Conservation (phyloP, 2,329 filamentous ascomycete genomes). For the Neonectria faginata region DNA sequence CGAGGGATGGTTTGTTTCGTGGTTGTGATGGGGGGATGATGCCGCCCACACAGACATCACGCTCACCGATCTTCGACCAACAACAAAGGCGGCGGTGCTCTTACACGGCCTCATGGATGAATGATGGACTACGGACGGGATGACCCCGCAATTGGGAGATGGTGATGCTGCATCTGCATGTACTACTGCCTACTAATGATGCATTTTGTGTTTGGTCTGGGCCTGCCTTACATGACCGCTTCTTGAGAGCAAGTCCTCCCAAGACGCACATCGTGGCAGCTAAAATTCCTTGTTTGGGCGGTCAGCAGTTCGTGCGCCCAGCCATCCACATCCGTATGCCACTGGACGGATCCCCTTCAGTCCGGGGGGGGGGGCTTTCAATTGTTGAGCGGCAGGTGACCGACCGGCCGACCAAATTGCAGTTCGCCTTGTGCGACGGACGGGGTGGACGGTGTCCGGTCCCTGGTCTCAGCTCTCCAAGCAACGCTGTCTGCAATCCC, state of each 20-base stretch:
- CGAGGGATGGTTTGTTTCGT: conserved; percentile 5
- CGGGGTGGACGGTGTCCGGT: conserved; percentile 32
- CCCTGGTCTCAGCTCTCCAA: conserved; percentile 38
- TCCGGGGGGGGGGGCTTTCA: conserved; percentile 12
- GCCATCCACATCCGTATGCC: neutral
- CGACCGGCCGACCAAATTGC: conserved; percentile 33
- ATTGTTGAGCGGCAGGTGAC: conserved; percentile 40
- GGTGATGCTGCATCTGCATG: neutral
- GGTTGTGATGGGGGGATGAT: neutral
- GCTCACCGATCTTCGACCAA: conserved; percentile 10
- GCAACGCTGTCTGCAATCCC: neutral
- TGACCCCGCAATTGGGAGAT: conserved; percentile 33
- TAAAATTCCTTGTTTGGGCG: conserved; percentile 38
- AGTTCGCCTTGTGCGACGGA: conserved; percentile 33
- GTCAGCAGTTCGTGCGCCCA: conserved; percentile 34
- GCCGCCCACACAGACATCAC: conserved; percentile 18
- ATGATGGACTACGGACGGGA: conserved; percentile 6
- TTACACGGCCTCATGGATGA: neutral
- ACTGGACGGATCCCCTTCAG: conserved; percentile 13
- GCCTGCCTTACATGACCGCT: conserved; percentile 21
- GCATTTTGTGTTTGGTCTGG: conserved; percentile 2
- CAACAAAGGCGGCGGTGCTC: conserved; percentile 2
- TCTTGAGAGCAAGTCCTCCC: conserved; percentile 4
- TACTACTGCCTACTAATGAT: neutral
- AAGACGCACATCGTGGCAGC: conserved; percentile 17